These are phyloP conservation scores for Myriosclerotinia duriaeana DNA, from an alignment of 2,329 filamentous ascomycete genomes.

Conservation along the genomic window DNA sequence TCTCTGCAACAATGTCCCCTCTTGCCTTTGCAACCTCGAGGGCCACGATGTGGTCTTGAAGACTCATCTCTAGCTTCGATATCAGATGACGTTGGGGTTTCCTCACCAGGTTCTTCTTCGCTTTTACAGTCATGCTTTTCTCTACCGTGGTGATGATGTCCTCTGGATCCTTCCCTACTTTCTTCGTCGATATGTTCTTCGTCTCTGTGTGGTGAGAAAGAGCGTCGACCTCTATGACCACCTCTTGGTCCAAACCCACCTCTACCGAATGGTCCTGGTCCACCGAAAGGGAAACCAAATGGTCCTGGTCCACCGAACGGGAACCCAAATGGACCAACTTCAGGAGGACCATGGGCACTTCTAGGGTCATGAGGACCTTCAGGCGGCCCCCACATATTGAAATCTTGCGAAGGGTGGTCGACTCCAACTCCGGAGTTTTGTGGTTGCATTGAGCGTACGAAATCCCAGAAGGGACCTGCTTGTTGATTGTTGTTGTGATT, in stretches of 20 bases:
- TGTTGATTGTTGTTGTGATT: conserved; percentile 30
- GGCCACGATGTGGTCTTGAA: conserved; percentile 7
- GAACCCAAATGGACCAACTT: conserved; percentile 10
- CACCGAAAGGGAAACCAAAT: conserved; percentile 20
- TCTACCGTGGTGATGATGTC: conserved; percentile 43
- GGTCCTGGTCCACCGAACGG: conserved; percentile 19
- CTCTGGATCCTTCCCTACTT: conserved; percentile 24
- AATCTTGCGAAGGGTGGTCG: conserved; percentile 33
- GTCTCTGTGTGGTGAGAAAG: conserved; percentile 30
- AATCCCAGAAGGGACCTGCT: conserved; percentile 38
- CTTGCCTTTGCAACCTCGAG: conserved; percentile 5
- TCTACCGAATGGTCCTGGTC: conserved; percentile 18
- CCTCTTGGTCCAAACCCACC: conserved; percentile 27
- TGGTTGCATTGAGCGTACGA: conserved; percentile 34
- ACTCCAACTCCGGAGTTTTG: conserved; percentile 35
- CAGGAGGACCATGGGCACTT: conserved; percentile 1
- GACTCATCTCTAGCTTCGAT: conserved; percentile 14
- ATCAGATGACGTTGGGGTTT: conserved; percentile 21
- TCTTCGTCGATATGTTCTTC: conserved; percentile 28
- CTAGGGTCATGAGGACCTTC: neutral
- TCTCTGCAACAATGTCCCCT: neutral
- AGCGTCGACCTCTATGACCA: conserved; percentile 31
- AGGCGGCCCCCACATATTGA: conserved; percentile 24
- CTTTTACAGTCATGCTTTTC: conserved; percentile 16
- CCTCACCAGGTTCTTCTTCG: conserved; percentile 21